phyloP scores from a whole-genome alignment of 2,329 filamentous ascomycete species.

The Teratosphaeria gauchensis region DNA sequence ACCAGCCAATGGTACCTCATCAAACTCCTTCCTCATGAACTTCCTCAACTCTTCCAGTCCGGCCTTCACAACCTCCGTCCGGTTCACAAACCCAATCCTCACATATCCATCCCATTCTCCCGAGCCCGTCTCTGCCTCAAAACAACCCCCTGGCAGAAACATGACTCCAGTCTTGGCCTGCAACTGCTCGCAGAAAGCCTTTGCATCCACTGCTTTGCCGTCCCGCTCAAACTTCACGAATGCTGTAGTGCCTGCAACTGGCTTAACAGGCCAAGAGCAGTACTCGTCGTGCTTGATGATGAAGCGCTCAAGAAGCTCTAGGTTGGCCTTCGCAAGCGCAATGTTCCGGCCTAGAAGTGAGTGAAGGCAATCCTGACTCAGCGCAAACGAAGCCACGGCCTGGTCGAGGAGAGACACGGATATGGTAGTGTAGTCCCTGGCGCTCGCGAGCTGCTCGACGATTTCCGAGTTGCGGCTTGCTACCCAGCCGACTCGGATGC shows the following conservation, averaged over 20 bases:
- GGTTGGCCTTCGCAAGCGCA: conserved; percentile 57
- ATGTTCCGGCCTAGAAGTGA: conserved; percentile 54
- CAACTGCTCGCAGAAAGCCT: conserved; percentile 60
- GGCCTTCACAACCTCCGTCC: conserved; percentile 58
- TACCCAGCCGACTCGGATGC: conserved; percentile 75
- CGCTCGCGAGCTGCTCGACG: conserved; percentile 52
- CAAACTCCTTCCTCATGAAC: conserved; percentile 48
- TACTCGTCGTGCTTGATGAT: conserved; percentile 53
- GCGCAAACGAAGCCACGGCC: conserved; percentile 63
- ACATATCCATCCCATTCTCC: conserved; percentile 65
- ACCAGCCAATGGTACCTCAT: conserved; percentile 34
- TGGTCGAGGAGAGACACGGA: conserved; percentile 78
- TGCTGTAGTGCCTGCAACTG: conserved; percentile 69
- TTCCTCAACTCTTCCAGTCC: conserved; percentile 48
- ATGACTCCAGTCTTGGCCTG: conserved; percentile 61
- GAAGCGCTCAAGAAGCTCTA: conserved; percentile 57
- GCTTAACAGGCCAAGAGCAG: conserved; percentile 58
- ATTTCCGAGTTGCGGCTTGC: conserved; percentile 55
- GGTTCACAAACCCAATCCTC: conserved; percentile 64
- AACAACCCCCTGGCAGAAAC: conserved; percentile 56
- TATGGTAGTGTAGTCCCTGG: conserved; percentile 77
- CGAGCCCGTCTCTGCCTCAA: conserved; percentile 45
- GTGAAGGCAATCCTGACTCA: conserved; percentile 56
- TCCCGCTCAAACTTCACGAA: conserved; percentile 60
- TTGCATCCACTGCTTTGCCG: conserved; percentile 58